phyloP scores from a whole-genome alignment of 2,329 filamentous ascomycete species.

The Sporothrix protearum region DNA sequence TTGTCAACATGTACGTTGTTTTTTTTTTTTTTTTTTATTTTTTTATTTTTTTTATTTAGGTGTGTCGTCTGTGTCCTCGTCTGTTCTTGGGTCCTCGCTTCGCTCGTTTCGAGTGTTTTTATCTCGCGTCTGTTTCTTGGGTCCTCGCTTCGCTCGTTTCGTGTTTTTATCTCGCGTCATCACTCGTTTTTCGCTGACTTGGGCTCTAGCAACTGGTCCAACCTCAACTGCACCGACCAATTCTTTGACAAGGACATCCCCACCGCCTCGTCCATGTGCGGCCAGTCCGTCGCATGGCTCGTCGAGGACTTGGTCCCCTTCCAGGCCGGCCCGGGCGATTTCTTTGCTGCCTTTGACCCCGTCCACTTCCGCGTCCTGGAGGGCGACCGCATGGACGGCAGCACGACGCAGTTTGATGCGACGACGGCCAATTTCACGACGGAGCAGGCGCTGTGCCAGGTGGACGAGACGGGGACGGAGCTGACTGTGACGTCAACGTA shows the following conservation, averaged over 20 bases:
- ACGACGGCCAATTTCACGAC: constrained; percentile 21
- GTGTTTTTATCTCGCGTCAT: not conserved
- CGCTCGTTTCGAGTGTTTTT: not conserved
- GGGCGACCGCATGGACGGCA: constrained; percentile 19
- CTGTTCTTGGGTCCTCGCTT: no score
- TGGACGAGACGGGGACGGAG: constrained; percentile 12
- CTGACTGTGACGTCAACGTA: constrained; percentile 8
- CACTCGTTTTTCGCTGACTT: not conserved
- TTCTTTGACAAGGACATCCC: constrained; percentile 18
- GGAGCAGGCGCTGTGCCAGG: constrained; percentile 21
- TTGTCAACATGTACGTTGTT: constrained; percentile 18
- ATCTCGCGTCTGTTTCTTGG: not conserved
- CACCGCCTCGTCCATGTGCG: constrained; percentile 21
- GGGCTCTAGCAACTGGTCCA: constrained; percentile 21
- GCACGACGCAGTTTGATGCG: constrained; percentile 11
- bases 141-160: not conserved
- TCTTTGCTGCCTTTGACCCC: constrained; percentile 24
- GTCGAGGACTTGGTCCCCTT: constrained; percentile 25
- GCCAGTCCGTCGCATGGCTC: constrained; percentile 24
- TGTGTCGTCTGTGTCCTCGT: no score
- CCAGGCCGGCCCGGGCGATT: constrained; percentile 20
- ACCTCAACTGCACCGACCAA: constrained; percentile 22
- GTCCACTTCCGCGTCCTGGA: constrained; percentile 17
- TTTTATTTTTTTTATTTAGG: no score
- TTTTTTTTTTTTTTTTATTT: no score